Conservation (phyloP, 2,329 filamentous ascomycete genomes). For the Pseudopyricularia cyperi region DNA sequence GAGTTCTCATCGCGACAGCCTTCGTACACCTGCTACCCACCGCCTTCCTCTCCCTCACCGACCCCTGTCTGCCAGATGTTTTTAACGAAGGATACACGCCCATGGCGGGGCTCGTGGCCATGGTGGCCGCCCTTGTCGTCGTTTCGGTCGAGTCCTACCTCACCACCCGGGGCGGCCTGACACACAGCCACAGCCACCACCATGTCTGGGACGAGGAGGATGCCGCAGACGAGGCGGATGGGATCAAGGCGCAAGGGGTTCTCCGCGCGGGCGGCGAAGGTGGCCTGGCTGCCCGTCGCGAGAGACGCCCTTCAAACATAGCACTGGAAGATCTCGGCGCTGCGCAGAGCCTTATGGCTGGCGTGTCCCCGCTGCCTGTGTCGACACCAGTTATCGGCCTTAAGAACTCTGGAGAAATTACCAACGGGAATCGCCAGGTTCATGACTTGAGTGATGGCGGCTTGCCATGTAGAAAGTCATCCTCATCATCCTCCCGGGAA, state of each 20-base stretch:
- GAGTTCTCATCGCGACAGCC: slow-evolving; percentile 74
- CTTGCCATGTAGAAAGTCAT: not conserved
- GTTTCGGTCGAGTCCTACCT: slow-evolving; percentile 84
- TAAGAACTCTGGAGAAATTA: not conserved
- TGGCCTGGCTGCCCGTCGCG: slow-evolving; percentile 24
- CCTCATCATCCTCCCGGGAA: slow-evolving; percentile 13
- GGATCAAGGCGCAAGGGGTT: not conserved
- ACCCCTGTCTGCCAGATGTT: slow-evolving; percentile 62
- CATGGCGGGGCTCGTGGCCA: slow-evolving; percentile 69
- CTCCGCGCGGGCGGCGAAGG: slow-evolving; percentile 3
- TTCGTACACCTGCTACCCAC: slow-evolving; percentile 67
- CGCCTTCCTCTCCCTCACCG: slow-evolving; percentile 52
- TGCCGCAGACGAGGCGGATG: slow-evolving; percentile 15
- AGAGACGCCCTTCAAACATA: slow-evolving; percentile 32
- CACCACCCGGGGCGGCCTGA: slow-evolving; percentile 49
- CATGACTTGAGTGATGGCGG: slow-evolving; percentile 4
- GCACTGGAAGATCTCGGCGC: slow-evolving; percentile 36
- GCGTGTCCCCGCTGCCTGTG: slow-evolving; percentile 44
- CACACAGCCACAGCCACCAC: slow-evolving; percentile 44
- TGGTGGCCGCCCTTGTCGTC: slow-evolving; percentile 70
- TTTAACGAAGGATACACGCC: slow-evolving; percentile 71
- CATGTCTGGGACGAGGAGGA: slow-evolving; percentile 34
- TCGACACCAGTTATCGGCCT: slow-evolving; percentile 25
- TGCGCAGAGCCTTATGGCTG: slow-evolving; percentile 41
- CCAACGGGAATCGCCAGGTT: slow-evolving; percentile 8